Percentiles rank a stretch among this genome's conserved stretches.
phyloP scores from a whole-genome alignment of 2,329 filamentous ascomycete species.

The Keithomyces neogunnii region DNA sequence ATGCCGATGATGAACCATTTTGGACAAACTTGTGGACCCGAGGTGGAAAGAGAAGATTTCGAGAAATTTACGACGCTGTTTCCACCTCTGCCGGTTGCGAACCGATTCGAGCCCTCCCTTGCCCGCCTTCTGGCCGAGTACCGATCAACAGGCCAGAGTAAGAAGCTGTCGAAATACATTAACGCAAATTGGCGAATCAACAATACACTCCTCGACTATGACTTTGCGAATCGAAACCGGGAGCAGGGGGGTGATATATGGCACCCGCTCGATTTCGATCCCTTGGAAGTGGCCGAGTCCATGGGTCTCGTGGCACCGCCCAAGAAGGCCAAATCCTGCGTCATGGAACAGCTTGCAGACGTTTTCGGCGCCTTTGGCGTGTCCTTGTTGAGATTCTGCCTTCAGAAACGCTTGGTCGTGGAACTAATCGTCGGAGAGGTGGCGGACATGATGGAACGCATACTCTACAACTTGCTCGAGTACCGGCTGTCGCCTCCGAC shows the following conservation, averaged over 20 bases:
- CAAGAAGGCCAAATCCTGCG: neutral
- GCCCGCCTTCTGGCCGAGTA: neutral
- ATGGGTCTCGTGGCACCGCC: neutral
- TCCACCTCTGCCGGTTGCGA: neutral
- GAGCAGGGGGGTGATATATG: neutral
- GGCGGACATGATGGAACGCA: constrained; percentile 19
- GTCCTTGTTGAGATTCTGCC: neutral
- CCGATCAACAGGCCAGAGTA: neutral
- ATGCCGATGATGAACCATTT: neutral
- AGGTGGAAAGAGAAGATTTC: neutral
- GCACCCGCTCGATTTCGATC: neutral
- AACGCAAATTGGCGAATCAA: neutral
- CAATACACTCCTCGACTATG: neutral
- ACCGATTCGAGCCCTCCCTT: neutral
- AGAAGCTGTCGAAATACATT: neutral
- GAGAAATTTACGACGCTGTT: neutral
- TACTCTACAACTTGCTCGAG: constrained; percentile 16
- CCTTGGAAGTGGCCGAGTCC: neutral
- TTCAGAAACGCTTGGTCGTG: constrained; percentile 4
- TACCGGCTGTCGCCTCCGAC: constrained; percentile 5
- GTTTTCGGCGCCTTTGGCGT: neutral
- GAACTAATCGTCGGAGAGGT: constrained; percentile 22
- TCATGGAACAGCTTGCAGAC: neutral
- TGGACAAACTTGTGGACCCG: neutral
- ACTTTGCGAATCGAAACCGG: neutral